Conservation (phyloP, 257 asterid genomes). For the Haberlea rhodopensis region DNA sequence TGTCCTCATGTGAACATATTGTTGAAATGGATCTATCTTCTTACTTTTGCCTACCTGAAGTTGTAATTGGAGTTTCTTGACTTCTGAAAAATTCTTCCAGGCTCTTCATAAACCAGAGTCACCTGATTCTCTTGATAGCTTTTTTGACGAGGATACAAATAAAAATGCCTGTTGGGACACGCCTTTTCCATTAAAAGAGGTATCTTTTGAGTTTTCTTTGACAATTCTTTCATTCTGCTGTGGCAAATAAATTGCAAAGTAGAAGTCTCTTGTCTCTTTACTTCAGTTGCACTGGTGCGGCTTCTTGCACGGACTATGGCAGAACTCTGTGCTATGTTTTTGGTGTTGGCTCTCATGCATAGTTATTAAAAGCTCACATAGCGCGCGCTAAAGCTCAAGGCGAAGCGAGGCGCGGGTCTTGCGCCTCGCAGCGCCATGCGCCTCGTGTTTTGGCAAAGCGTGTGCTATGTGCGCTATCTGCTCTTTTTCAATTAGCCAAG, state of each 20-base stretch:
- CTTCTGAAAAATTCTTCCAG: slow-evolving; percentile 34
- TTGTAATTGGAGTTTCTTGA: slow-evolving; percentile 22
- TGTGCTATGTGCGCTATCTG: no score
- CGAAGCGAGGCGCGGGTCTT: no score
- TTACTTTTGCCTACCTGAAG: slow-evolving; percentile 1
- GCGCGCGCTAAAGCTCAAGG: no score
- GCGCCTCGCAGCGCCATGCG: no score
- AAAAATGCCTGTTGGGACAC: slow-evolving; percentile 24
- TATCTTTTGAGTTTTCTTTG: slow-evolving; percentile 23
- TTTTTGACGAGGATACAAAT: slow-evolving; percentile 39
- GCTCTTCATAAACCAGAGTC: slow-evolving; percentile 44
- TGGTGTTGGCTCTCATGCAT: background rate
- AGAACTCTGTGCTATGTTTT: background rate
- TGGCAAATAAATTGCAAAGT: slow-evolving; percentile 4
- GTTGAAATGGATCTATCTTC: background rate
- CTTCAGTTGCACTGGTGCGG: background rate
- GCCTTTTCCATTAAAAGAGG: slow-evolving; percentile 51
- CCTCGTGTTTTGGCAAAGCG: no score
- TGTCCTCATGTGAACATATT: slow-evolving; percentile 1
- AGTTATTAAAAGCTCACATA: no score
- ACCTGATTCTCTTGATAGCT: slow-evolving; percentile 48
- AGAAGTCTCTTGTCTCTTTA: background rate
- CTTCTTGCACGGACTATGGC: background rate
- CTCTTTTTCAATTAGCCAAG: no score
- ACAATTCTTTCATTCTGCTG: slow-evolving; percentile 14